Evolutionary conservation across 306 rosid species (phyloP), one percentile per base, ranked within the genome.

Genomic region (Glycine soja): DNA sequence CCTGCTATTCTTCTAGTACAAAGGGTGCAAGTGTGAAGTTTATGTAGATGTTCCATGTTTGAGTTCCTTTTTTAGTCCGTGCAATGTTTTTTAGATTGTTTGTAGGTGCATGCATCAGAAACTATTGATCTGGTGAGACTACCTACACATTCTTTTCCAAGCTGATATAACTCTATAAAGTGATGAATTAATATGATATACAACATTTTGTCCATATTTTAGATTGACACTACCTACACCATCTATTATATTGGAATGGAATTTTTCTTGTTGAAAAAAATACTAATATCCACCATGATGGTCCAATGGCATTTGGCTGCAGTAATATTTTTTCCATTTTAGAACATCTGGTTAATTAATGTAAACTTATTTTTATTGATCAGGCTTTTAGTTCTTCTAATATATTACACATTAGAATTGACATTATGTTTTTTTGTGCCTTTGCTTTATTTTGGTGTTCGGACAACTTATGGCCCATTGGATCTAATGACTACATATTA

Each of bases 41-140:
- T 92, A 59, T 85, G 95, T 88, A 11, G 98, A 94, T 80, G 97
- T 94, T 83, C 85, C 97, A 90, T 97, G 98, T 93, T 72, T 69
- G 88, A 59, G 74, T 82, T 86, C 42, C 71, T 11, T 72, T 79
- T 72, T 24, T 40, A 42, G 24, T 71, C 30, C 78, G 11, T 71
- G 34, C 68, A 71, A 4, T 72, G 61, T 43, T 82, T 43, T 58
- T 15, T 73, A 38, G 73, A 40, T 51, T 73, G 32, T 72, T 19
- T 71, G 24, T 40, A 19, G 57, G 52, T 54, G n/a, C 43, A 43
- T 1, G 58, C 56, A 70, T 52, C 75, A 38, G 61, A 30, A 66
- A 48, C 36, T 77, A 50, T 72, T 61, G 10, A 72, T 81, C 58
- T 56, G 40, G n/a, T 48, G 70, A 57, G 5, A 11, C 70, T 46